Conservation (phyloP, 495 filamentous ascomycete genomes). For the Penicillium salamii region DNA sequence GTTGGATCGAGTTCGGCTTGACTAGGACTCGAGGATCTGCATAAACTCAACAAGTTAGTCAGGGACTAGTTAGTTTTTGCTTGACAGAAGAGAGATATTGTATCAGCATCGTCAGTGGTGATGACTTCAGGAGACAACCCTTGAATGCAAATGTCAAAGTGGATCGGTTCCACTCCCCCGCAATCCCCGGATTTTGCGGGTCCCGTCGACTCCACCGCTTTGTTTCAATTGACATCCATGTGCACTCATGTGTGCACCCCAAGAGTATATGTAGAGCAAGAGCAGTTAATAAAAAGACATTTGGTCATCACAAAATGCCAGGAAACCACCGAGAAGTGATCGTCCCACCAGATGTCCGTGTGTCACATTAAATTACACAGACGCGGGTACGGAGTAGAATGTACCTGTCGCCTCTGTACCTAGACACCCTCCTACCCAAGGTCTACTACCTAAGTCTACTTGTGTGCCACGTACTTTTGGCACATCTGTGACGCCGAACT, state of each 20-base stretch:
- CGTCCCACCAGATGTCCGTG: background rate
- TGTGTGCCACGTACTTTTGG: background rate
- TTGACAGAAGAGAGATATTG: no score
- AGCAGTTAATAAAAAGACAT: background rate
- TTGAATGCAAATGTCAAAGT: background rate
- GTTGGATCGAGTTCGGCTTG: no score
- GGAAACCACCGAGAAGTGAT: background rate
- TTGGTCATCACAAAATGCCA: background rate
- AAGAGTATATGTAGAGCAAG: no score
- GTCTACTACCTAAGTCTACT: background rate
- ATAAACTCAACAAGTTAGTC: no score
- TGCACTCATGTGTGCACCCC: no score
- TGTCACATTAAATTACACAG: slow-evolving; percentile 3
- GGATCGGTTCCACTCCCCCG: slow-evolving; percentile 5
- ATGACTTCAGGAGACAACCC: background rate
- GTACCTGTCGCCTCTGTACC: no score
- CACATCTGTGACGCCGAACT: background rate
- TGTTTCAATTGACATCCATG: background rate
- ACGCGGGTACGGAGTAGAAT: background rate
- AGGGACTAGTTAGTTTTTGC: no score
- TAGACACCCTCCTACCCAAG: background rate
- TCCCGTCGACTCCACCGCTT: background rate
- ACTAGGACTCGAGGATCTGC: no score
- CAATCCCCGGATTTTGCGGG: slow-evolving; percentile 10
- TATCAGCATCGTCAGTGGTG: no score